phyloP scores from a whole-genome alignment of 2,329 filamentous ascomycete species.

The Apiospora phragmitis region DNA sequence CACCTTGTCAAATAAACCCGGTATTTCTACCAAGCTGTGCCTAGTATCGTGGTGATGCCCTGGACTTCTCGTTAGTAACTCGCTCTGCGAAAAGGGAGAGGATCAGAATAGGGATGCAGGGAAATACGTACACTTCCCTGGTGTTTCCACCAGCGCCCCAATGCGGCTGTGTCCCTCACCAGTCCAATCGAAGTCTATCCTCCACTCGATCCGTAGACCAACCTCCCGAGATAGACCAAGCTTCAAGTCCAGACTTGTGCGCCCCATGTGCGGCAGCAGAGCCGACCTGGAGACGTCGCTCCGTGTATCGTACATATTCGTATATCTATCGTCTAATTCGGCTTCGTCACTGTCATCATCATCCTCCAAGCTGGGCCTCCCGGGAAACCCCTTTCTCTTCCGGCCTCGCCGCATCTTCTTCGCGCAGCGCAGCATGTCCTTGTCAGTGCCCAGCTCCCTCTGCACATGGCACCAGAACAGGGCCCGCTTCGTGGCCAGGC shows the following conservation, averaged over 20 bases:
- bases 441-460: conserved; percentile 42
- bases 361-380: conserved; percentile 21
- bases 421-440: conserved; percentile 32
- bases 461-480: conserved; percentile 62
- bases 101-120: not conserved
- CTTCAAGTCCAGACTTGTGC: conserved; percentile 48
- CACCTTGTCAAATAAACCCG: conserved; percentile 60
- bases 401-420: conserved; percentile 29
- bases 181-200: conserved; percentile 69
- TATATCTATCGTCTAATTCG: conserved; percentile 19
- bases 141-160: conserved; percentile 54
- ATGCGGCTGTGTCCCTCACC: conserved; percentile 66
- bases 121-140: conserved; percentile 60
- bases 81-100: not conserved
- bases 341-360: conserved; percentile 22
- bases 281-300: conserved; percentile 38
- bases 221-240: conserved; percentile 31
- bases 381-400: conserved; percentile 19
- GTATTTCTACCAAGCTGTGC: conserved; percentile 57
- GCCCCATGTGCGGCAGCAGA: conserved; percentile 55
- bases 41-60: conserved; percentile 62
- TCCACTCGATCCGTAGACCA: conserved; percentile 59
- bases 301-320: conserved; percentile 16
- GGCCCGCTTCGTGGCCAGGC: conserved; percentile 60
- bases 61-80: conserved; percentile 28